phyloP scores from a whole-genome alignment of 352 stramenopile genomes.

The Phytophthora citricola region DNA sequence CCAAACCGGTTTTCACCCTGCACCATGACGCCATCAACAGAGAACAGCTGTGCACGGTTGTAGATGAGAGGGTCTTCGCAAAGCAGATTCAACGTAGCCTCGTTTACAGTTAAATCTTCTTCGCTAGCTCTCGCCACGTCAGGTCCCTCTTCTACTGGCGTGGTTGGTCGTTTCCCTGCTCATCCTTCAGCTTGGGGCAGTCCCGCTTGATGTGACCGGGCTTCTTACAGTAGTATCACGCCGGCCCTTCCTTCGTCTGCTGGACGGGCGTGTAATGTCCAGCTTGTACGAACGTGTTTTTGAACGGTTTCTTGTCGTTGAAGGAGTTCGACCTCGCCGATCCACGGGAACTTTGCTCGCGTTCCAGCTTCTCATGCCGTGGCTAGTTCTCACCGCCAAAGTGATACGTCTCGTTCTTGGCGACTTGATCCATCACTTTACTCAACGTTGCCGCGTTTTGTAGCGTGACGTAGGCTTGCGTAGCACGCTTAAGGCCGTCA shows the following conservation, averaged over 20 bases:
- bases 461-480: conserved; percentile 7
- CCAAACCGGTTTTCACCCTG: conserved; percentile 4
- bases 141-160: background rate
- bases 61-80: no score
- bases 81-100: no score
- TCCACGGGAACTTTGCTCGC: no score
- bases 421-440: background rate
- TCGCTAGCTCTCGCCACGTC: conserved; percentile 5
- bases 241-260: conserved; percentile 8
- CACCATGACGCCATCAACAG: conserved; percentile 3
- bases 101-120: no score
- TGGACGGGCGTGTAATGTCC: conserved; percentile 6
- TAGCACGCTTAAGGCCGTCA: conserved; percentile 12
- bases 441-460: conserved; percentile 10
- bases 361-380: no score
- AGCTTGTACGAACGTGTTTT: conserved; percentile 17
- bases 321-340: no score
- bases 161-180: background rate
- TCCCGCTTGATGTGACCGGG: conserved; percentile 1
- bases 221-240: conserved; percentile 24
- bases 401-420: background rate
- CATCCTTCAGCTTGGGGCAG: background rate
- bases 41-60: conserved; percentile 13
- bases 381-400: background rate
- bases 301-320: no score